Base-by-base conservation (phyloP, 1,284 basidiomycete genomes). In the Ceratobasidium sp. region DNA sequence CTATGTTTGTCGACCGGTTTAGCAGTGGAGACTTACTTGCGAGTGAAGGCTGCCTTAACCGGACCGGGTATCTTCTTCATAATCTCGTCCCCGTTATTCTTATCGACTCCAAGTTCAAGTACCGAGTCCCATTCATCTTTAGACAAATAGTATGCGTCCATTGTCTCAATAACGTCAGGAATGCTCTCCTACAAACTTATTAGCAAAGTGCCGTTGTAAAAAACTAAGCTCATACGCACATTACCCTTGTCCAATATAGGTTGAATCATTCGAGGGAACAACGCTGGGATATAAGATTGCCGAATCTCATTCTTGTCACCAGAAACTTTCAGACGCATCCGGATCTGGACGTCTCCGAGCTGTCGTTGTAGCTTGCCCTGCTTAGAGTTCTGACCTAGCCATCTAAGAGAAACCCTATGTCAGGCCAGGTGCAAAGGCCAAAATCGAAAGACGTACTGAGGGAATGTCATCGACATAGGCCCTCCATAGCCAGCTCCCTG, bases 311-410 rank as follows among this genome's bases (percentile, higher is more conserved):
- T 83, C 79, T 91, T 91, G 81, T 96, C 89, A 1, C 94, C 96
- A 0, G 95, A 96, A 0, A 96, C 93, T 76, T 92, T 92, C 61
- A 98, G 85, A 0, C 98, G 89, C 96, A 99, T 98, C 67, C 92
- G 91, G 66, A 95, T 92, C 80, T 98, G 97, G 21, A 98, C 89
- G 76, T 99, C 98, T 30, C 89, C 88, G 23, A 98, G 85, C 75
- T 93, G 90, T 57, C 96, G 87, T 63, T 81, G 85, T 4, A 98
- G 85, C 78, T 98, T 97, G 76, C 82, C 85, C 81, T 93, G 91
- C 79, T 96, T 98, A 59, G 96, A 98, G 80, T 98, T 98, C 80
- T 98, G 95, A 13, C 97, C 97, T 8, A 99, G 89, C 95, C 96
- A 98, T 78, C 94, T 96, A 78, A 4, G 50, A 46, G 75, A 59